Evolutionary conservation across 2,329 filamentous ascomycete genomes (phyloP).

Genomic region (Xylariaceae sp.): DNA sequence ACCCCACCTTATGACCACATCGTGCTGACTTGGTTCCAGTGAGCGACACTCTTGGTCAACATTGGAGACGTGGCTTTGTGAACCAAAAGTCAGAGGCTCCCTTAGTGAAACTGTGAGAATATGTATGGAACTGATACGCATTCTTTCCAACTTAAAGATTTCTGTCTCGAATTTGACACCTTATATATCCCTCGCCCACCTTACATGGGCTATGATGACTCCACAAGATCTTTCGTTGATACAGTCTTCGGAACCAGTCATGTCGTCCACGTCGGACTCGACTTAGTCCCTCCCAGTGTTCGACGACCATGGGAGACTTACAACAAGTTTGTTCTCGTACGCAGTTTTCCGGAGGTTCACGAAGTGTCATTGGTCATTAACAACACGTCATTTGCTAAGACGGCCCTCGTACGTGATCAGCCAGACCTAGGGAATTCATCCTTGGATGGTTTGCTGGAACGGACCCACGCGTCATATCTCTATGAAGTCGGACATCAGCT

Average conservation of each 20-base stretch:
- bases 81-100: too few relatives aligned
- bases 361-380: conserved; percentile 38
- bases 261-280: conserved; percentile 42
- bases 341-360: conserved; percentile 31
- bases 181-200: conserved; percentile 40
- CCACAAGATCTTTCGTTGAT: conserved; percentile 39
- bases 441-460: conserved; percentile 13
- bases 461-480: too few relatives aligned
- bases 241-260: conserved; percentile 35
- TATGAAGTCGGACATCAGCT: too few relatives aligned
- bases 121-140: too few relatives aligned
- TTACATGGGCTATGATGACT: conserved; percentile 41
- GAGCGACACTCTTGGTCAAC: too few relatives aligned
- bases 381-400: conserved; percentile 12
- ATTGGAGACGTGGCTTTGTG: too few relatives aligned
- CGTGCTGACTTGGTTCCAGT: too few relatives aligned
- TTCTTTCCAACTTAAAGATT: conserved; percentile 13
- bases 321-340: conserved; percentile 46
- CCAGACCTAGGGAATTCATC: conserved; percentile 23
- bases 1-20: too few relatives aligned
- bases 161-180: conserved; percentile 31
- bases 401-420: conserved; percentile 12
- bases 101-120: too few relatives aligned
- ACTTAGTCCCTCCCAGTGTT: conserved; percentile 43
- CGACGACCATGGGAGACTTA: conserved; percentile 51